These are phyloP conservation scores for Russula foetens DNA, from an alignment of 768 basidiomycete genomes.

Conservation along the genomic window DNA sequence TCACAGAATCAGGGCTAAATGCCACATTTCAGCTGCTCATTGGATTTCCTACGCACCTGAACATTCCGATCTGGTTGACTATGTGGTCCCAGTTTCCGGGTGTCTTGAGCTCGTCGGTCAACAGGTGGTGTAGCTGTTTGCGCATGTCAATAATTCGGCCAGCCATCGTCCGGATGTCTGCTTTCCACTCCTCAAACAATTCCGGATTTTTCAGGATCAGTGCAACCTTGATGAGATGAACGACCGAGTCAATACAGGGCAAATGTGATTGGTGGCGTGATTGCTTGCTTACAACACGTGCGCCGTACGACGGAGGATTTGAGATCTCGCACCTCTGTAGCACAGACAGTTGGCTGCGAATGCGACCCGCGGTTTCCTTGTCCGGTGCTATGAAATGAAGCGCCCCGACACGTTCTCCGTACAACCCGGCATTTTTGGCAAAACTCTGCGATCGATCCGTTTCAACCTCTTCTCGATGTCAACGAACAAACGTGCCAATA, in stretches of 20 bases:
- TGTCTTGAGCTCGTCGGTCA: constrained; percentile 74
- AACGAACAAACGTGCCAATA: background rate
- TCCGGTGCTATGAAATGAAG: constrained; percentile 68
- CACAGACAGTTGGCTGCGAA: constrained; percentile 87
- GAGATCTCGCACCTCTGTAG: constrained; percentile 92
- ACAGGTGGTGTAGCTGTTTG: constrained; percentile 58
- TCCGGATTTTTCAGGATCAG: constrained; percentile 68
- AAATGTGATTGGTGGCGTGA: background rate
- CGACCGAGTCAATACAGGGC: background rate
- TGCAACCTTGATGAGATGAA: constrained; percentile 43
- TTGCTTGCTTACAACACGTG: constrained; percentile 62
- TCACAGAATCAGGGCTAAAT: constrained; percentile 16
- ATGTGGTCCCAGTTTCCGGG: constrained; percentile 98
- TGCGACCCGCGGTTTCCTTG: constrained; percentile 57
- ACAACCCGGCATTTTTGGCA: constrained; percentile 94
- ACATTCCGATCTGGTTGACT: constrained; percentile 94
- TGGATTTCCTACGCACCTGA: constrained; percentile 50
- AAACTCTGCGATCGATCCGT: constrained; percentile 58
- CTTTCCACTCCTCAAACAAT: constrained; percentile 84
- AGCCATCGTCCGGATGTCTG: constrained; percentile 89
- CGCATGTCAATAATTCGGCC: constrained; percentile 91
- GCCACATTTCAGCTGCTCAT: background rate
- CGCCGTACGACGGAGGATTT: constrained; percentile 88
- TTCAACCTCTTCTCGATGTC: background rate
- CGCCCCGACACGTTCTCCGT: constrained; percentile 93